phyloP scores from a whole-genome alignment of 2,329 filamentous ascomycete genomes.

The Aureobasidium zeae region DNA sequence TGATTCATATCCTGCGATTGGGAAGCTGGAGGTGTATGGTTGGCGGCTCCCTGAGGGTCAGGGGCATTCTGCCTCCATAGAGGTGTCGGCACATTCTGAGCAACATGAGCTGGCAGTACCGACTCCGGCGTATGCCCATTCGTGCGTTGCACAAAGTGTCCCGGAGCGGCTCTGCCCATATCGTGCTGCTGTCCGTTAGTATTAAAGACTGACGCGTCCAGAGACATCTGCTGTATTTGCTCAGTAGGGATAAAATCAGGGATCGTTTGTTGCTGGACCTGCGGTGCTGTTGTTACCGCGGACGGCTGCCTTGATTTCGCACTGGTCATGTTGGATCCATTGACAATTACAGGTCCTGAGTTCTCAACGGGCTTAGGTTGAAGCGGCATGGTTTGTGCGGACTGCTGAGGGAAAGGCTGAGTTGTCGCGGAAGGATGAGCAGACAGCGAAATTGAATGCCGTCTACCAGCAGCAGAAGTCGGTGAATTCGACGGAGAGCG shows the following conservation, averaged over 20 bases:
- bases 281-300: not conserved
- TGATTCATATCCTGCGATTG: not conserved
- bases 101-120: conserved; percentile 1
- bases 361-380: conserved; percentile 17
- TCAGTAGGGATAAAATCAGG: conserved; percentile 10
- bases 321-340: conserved; percentile 27
- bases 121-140: conserved; percentile 1
- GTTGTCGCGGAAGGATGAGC: conserved; percentile 12
- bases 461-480: conserved; percentile 35
- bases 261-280: not conserved
- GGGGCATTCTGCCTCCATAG: conserved; percentile 1
- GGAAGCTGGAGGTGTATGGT: not conserved
- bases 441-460: conserved; percentile 28
- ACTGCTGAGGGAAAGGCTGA: conserved; percentile 15
- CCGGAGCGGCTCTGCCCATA: not conserved
- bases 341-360: conserved; percentile 34
- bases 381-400: not conserved
- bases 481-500: conserved; percentile 40
- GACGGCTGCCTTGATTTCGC: conserved; percentile 6
- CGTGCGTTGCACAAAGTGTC: not conserved
- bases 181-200: conserved; percentile 7
- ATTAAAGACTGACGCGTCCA: conserved; percentile 1
- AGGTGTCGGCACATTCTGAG: conserved; percentile 4
- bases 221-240: conserved; percentile 14
- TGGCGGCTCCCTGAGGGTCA: conserved; percentile 5